Conservation (phyloP, 257 asterid genomes). For the Euphrasia confusa region DNA sequence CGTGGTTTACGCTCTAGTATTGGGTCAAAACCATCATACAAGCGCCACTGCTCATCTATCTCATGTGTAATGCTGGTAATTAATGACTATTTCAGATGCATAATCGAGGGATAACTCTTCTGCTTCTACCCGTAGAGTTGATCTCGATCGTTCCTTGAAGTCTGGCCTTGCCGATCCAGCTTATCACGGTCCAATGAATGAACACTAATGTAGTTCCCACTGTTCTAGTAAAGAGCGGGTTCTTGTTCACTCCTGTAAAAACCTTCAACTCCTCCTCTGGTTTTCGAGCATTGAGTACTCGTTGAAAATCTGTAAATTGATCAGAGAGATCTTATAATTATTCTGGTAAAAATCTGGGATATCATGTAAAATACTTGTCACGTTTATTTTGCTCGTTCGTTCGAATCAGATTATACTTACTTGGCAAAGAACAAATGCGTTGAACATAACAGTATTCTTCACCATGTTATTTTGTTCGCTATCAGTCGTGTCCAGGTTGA, state of each 20-base stretch:
- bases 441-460: slow-evolving; percentile 74
- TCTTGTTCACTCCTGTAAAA: slow-evolving; percentile 74
- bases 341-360: slow-evolving; percentile 6
- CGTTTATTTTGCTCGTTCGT: neutral
- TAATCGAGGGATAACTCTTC: slow-evolving; percentile 93
- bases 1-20: slow-evolving; percentile 87
- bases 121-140: slow-evolving; percentile 93
- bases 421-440: slow-evolving; percentile 87
- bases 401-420: slow-evolving; percentile 43
- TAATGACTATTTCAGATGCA: slow-evolving; percentile 88
- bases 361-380: neutral
- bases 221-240: slow-evolving; percentile 69
- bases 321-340: neutral
- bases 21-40: slow-evolving; percentile 98
- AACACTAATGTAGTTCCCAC: slow-evolving; percentile 87
- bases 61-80: slow-evolving; percentile 96
- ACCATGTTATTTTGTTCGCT: slow-evolving; percentile 54
- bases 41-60: slow-evolving; percentile 98
- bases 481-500: slow-evolving; percentile 42
- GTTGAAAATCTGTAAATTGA: slow-evolving; percentile 57
- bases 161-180: slow-evolving; percentile 93
- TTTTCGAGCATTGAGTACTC: slow-evolving; percentile 86
- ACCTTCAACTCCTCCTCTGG: slow-evolving; percentile 68
- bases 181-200: slow-evolving; percentile 99
- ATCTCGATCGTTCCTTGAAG: slow-evolving; percentile 89